These are phyloP conservation scores for Turritis glabra DNA, from an alignment of 345 rosid genomes.

Conservation along the genomic window DNA sequence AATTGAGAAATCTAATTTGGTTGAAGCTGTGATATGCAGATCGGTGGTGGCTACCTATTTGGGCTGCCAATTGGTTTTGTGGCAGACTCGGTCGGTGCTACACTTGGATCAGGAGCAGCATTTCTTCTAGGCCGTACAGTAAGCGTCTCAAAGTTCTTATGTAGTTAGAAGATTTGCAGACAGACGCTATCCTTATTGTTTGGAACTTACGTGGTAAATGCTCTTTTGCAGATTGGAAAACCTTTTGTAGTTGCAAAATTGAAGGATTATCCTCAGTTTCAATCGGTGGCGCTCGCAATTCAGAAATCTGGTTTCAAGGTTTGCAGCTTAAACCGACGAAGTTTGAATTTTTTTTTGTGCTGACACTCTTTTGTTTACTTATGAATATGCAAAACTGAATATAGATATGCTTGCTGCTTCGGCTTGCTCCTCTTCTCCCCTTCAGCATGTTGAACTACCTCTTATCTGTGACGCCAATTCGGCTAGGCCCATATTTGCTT, in stretches of 20 bases:
- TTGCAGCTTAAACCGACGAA: conserved; percentile 14
- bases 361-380: neutral
- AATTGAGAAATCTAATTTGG: conserved; percentile 25
- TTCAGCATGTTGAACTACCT: conserved; percentile 96
- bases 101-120: conserved; percentile 92
- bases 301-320: conserved; percentile 96
- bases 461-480: conserved; percentile 86
- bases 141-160: conserved; percentile 27
- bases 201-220: conserved; percentile 8
- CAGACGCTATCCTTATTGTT: neutral
- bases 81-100: conserved; percentile 94
- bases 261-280: conserved; percentile 96
- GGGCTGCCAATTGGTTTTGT: conserved; percentile 91
- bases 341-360: neutral
- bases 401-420: conserved; percentile 89
- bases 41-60: conserved; percentile 98
- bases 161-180: neutral
- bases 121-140: conserved; percentile 94
- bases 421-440: conserved; percentile 95
- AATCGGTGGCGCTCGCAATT: conserved; percentile 82
- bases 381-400: conserved; percentile 32
- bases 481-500: conserved; percentile 79
- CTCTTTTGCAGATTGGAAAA: conserved; percentile 66
- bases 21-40: conserved; percentile 52
- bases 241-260: conserved; percentile 81